Evolutionary conservation across 2,329 filamentous ascomycete species (phyloP).

Genomic region (Exophiala sideris): DNA sequence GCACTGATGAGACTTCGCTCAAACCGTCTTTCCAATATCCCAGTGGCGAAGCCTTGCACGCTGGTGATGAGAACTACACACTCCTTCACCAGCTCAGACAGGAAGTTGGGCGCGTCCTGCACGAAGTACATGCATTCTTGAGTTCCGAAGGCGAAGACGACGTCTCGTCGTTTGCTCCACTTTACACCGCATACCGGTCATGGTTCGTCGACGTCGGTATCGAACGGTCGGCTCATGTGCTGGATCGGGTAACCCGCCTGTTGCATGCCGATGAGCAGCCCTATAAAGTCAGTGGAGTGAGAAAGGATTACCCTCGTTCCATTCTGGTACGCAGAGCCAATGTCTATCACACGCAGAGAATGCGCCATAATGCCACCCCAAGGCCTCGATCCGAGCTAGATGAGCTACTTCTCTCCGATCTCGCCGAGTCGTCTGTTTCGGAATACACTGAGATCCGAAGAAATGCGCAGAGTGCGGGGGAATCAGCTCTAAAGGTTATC

Average conservation of each 20-base stretch:
- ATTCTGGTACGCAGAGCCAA: conserved; percentile 90
- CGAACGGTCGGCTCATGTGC: conserved; percentile 86
- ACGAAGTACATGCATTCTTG: conserved; percentile 80
- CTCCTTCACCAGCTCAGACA: conserved; percentile 78
- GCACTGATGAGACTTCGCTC: conserved; percentile 58
- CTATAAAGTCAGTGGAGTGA: conserved; percentile 89
- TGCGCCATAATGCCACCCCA: conserved; percentile 88
- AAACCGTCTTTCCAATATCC: conserved; percentile 85
- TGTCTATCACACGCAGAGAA: conserved; percentile 88
- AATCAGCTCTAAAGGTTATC: conserved; percentile 88
- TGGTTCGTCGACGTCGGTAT: conserved; percentile 99
- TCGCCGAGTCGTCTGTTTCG: conserved; percentile 86
- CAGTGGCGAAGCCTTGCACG: conserved; percentile 75
- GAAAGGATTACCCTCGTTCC: conserved; percentile 89
- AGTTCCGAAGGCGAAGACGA: conserved; percentile 86
- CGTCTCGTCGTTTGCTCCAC: conserved; percentile 86
- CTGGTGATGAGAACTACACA: conserved; percentile 63
- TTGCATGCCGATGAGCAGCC: conserved; percentile 83
- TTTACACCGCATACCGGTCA: conserved; percentile 88
- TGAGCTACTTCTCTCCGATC: conserved; percentile 75
- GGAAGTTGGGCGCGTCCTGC: conserved; percentile 73
- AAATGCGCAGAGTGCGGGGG: conserved; percentile 84
- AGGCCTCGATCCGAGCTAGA: conserved; percentile 88
- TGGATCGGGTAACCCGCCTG: conserved; percentile 81
- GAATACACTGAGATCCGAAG: conserved; percentile 93